Base-by-base conservation (phyloP, 805 yeast genomes). In the Barnettozyma vustinii region DNA sequence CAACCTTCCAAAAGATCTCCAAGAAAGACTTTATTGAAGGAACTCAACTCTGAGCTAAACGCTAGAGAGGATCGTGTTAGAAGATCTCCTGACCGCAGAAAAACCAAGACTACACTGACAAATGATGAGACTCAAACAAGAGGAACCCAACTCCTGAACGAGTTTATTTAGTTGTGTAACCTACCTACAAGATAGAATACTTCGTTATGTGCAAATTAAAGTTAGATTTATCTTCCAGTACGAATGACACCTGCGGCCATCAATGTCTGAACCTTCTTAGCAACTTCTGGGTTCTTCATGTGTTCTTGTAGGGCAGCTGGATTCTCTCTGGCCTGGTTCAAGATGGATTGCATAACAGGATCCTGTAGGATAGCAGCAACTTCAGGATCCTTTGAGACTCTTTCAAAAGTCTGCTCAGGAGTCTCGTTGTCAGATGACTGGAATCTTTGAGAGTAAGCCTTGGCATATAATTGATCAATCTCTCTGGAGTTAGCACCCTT, bases 231-330 rank as follows among this genome's bases (percentile, higher is more conserved):
- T 64, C 96, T 83, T 26, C 43, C 43, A 30, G 96, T 89, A 66
- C 96, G 84, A 62, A 94, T 91, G 49, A 94, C 87, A 67, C 99
- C 99, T 18, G 98, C 97, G 49, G 97, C 96, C 66, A 91, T 84
- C 68, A 94, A 78, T 59, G 86, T 77, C 68, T 86, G 84, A 60
- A 94, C 83, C 80, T 94, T 94, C 68, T 83, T 84, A 63, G 83
- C 80, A 45, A 94, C 87, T 52, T 83, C 95, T 37, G 99, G 98
- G 71, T 94, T 94, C 76, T 81, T 87, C 97, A 94, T 90, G 71
- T 94, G 99, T 61, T 92, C 97, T 66, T 87, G 95, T 59, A 94
- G 77, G 48, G 98, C 98, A 41, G 96, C 96, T 45, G 99, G 99
- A 66, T 94, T 87, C 52, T 81, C 87, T 67, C 84, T 87, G 18